Evolutionary conservation across 2,329 filamentous ascomycete genomes (phyloP).

Genomic region (Pseudogymnoascus destructans): DNA sequence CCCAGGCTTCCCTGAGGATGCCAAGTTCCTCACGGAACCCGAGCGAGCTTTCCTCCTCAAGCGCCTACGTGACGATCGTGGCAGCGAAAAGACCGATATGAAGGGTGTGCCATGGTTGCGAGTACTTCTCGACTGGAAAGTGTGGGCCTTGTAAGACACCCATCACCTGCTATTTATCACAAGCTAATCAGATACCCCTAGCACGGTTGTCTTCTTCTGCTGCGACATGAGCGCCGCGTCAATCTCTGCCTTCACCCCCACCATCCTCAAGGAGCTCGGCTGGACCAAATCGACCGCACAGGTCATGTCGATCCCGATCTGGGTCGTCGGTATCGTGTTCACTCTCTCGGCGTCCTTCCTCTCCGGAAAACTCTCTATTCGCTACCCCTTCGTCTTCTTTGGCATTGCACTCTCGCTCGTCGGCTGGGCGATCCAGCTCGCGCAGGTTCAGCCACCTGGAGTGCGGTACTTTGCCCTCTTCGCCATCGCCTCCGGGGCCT

Average conservation of each 20-base stretch:
- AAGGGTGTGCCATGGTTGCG: conserved; percentile 11
- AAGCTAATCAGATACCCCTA: not conserved
- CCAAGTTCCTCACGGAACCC: conserved; percentile 11
- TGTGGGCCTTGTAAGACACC: conserved; percentile 19
- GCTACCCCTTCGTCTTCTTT: conserved; percentile 28
- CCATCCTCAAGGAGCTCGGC: conserved; percentile 26
- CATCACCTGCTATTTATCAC: not conserved
- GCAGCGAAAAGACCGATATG: conserved; percentile 9
- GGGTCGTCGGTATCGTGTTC: conserved; percentile 24
- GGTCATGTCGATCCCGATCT: conserved; percentile 28
- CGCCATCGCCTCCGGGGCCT: conserved; percentile 25
- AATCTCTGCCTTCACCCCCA: conserved; percentile 26
- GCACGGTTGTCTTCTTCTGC: conserved; percentile 23
- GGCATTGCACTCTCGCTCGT: conserved; percentile 26
- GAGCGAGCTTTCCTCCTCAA: conserved; percentile 10
- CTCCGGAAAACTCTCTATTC: conserved; percentile 24
- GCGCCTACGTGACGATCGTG: conserved; percentile 14
- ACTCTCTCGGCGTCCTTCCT: conserved; percentile 23
- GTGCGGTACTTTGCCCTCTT: conserved; percentile 29
- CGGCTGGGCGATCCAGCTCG: conserved; percentile 20
- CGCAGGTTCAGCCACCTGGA: conserved; percentile 10
- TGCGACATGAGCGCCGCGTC: conserved; percentile 27
- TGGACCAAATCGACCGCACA: conserved; percentile 26
- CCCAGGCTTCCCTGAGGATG: conserved; percentile 13
- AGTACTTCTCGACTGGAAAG: conserved; percentile 18